phyloP scores from a whole-genome alignment of 2,329 filamentous ascomycete species.

The Nothopassalora personata region DNA sequence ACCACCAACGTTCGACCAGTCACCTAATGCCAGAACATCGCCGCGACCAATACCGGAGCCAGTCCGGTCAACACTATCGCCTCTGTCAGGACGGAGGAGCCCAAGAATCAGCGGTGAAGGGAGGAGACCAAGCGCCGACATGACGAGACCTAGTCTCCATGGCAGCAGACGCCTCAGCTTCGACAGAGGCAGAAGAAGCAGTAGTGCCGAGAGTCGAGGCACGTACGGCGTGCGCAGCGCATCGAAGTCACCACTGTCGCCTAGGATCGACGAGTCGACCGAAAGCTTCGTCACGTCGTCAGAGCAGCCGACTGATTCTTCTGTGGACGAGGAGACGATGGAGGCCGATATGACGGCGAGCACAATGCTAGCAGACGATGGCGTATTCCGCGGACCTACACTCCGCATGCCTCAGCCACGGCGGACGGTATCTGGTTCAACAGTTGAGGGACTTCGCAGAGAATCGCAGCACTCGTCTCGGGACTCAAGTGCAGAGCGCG shows the following conservation, averaged over 20 bases:
- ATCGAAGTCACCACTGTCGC: constrained; percentile 46
- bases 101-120: constrained; percentile 41
- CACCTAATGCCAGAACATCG: not conserved
- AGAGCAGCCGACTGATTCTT: constrained; percentile 23
- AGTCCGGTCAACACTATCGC: constrained; percentile 43
- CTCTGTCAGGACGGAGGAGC: constrained; percentile 35
- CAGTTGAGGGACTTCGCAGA: constrained; percentile 26
- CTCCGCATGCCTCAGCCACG: constrained; percentile 38
- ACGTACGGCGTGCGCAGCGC: constrained; percentile 41
- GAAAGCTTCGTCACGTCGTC: constrained; percentile 59
- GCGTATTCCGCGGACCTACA: constrained; percentile 79
- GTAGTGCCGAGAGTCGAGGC: constrained; percentile 49
- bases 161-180: constrained; percentile 33
- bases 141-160: constrained; percentile 28
- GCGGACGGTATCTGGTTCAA: constrained; percentile 16
- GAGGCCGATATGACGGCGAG: constrained; percentile 62
- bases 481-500: constrained; percentile 24
- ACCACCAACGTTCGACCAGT: constrained; percentile 15
- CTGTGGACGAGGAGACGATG: constrained; percentile 14
- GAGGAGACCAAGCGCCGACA: constrained; percentile 36
- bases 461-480: constrained; percentile 36
- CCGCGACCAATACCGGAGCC: constrained; percentile 23
- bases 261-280: constrained; percentile 57
- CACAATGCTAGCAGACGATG: constrained; percentile 80
- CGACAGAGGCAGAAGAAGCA: constrained; percentile 51